phyloP scores from a whole-genome alignment of 805 yeast genomes.

The Saccharomycopsis synnaedendra region DNA sequence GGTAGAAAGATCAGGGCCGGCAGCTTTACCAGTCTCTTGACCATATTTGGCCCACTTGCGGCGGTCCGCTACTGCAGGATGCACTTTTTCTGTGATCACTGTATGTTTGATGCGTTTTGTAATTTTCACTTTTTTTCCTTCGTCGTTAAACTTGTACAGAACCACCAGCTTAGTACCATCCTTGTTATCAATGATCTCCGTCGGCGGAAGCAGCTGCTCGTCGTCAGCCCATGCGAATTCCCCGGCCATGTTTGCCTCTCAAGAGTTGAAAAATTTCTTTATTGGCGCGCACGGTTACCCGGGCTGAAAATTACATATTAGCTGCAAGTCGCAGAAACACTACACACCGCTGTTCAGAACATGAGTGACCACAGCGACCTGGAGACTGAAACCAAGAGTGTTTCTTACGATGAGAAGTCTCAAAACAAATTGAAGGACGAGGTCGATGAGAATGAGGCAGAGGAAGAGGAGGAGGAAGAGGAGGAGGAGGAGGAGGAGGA shows the following conservation, averaged over 20 bases:
- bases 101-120: constrained; percentile 78
- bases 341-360: no score
- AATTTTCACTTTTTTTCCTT: constrained; percentile 76
- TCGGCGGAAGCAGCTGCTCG: constrained; percentile 59
- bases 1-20: constrained; percentile 84
- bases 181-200: constrained; percentile 63
- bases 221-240: constrained; percentile 54
- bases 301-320: no score
- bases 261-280: neutral
- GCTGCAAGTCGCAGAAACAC: no score
- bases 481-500: constrained; percentile 37
- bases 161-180: constrained; percentile 89
- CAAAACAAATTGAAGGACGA: neutral
- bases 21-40: constrained; percentile 54
- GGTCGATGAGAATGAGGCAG: constrained; percentile 13
- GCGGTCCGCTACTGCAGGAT: constrained; percentile 78
- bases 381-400: neutral
- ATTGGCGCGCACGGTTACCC: no score
- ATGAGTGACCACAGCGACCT: neutral
- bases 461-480: constrained; percentile 25
- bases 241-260: neutral
- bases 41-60: constrained; percentile 87
- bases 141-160: constrained; percentile 59
- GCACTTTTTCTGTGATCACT: constrained; percentile 68
- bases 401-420: neutral